Conservation (phyloP, 768 basidiomycete species). For the Collybia mongolica region DNA sequence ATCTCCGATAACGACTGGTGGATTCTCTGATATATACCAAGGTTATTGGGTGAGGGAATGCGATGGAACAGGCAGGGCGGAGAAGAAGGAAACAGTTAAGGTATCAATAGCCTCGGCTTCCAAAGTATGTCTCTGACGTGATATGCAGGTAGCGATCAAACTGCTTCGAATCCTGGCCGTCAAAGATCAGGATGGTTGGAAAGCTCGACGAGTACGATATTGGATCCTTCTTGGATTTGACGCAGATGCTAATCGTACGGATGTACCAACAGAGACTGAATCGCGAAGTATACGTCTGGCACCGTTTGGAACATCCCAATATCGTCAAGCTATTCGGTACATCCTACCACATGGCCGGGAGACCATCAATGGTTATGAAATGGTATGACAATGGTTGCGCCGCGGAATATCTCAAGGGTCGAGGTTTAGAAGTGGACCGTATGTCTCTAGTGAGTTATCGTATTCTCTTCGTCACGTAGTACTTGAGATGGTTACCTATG, state of each 20-base stretch:
- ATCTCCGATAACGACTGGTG: slow-evolving; percentile 41
- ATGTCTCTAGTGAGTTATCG: slow-evolving; percentile 32
- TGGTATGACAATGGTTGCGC: slow-evolving; percentile 52
- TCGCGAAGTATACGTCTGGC: slow-evolving; percentile 46
- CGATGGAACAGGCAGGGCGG: slow-evolving; percentile 5
- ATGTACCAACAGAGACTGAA: slow-evolving; percentile 34
- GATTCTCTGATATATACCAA: slow-evolving; percentile 48
- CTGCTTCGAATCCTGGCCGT: slow-evolving; percentile 34
- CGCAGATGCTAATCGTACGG: neutral
- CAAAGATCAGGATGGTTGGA: slow-evolving; percentile 30
- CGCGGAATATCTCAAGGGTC: slow-evolving; percentile 35
- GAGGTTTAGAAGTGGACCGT: slow-evolving; percentile 25
- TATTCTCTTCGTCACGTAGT: neutral
- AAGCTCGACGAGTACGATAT: slow-evolving; percentile 29
- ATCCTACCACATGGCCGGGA: slow-evolving; percentile 34
- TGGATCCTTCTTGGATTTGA: neutral
- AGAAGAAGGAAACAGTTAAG: slow-evolving; percentile 6
- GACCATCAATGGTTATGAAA: slow-evolving; percentile 39
- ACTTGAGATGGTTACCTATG: neutral
- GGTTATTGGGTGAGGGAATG: slow-evolving; percentile 30
- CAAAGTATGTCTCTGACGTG: neutral
- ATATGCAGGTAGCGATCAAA: slow-evolving; percentile 46
- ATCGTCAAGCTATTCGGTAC: slow-evolving; percentile 48
- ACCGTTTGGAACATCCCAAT: slow-evolving; percentile 45
- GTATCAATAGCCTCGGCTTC: slow-evolving; percentile 2